These are phyloP conservation scores for Xylariaceae sp. DNA, from an alignment of 2,329 filamentous ascomycete genomes.

Conservation along the genomic window DNA sequence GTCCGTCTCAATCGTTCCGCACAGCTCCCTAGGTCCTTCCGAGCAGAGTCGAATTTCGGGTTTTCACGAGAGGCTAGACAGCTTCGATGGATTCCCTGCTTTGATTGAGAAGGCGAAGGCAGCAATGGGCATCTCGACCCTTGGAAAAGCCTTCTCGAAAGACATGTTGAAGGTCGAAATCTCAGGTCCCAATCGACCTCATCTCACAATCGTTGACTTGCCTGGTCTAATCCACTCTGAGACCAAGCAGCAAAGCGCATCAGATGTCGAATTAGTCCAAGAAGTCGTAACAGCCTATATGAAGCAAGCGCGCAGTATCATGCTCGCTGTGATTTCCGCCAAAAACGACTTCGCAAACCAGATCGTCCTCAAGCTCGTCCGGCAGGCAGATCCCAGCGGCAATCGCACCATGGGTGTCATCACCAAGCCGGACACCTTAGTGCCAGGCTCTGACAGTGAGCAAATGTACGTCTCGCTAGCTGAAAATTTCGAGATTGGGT, in stretches of 20 bases:
- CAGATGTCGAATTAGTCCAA: conserved; percentile 42
- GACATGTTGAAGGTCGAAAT: conserved; percentile 48
- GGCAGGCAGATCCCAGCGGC: conserved; percentile 31
- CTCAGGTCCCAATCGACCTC: conserved; percentile 42
- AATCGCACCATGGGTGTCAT: conserved; percentile 47
- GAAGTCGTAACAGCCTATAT: conserved; percentile 54
- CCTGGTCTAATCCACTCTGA: conserved; percentile 51
- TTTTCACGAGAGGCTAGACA: conserved; percentile 27
- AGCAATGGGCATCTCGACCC: conserved; percentile 45
- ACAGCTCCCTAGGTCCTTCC: conserved; percentile 22
- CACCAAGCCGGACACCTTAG: conserved; percentile 44
- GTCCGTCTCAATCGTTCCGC: conserved; percentile 36
- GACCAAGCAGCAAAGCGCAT: conserved; percentile 43
- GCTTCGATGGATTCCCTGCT: conserved; percentile 29
- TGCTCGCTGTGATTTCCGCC: conserved; percentile 55
- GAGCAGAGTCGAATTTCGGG: conserved; percentile 19
- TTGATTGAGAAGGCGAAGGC: conserved; percentile 39
- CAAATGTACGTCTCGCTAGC: conserved; percentile 38
- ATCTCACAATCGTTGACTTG: conserved; percentile 57
- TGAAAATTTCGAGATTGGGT: conserved; percentile 42
- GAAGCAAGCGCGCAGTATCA: conserved; percentile 51
- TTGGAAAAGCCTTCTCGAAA: conserved; percentile 38
- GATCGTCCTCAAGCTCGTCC: conserved; percentile 48
- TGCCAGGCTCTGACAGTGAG: conserved; percentile 38
- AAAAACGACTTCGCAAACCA: conserved; percentile 58